These are phyloP conservation scores for Lathyrus aphaca DNA, from an alignment of 306 rosid species.

Conservation along the genomic window DNA sequence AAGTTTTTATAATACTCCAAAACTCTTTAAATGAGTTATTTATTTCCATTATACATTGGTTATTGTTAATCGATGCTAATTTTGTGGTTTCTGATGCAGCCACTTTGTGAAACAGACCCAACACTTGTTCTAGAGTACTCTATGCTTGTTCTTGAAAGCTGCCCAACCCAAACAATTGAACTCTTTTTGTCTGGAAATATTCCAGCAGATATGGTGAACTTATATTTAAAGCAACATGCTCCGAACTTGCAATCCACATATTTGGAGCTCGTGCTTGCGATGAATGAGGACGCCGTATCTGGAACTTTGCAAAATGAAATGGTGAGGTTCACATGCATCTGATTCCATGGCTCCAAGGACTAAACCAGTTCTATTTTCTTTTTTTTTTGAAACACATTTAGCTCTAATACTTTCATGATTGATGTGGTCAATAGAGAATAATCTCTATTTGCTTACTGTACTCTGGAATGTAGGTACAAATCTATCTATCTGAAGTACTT, in stretches of 20 bases:
- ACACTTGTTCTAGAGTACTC: slow-evolving; percentile 90
- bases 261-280: slow-evolving; percentile 91
- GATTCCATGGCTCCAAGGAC: slow-evolving; percentile 34
- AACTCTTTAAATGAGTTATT: not conserved
- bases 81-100: slow-evolving; percentile 67
- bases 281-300: slow-evolving; percentile 85
- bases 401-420: slow-evolving; percentile 34
- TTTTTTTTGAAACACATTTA: slow-evolving; percentile 11
- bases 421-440: slow-evolving; percentile 1
- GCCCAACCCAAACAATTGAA: slow-evolving; percentile 90
- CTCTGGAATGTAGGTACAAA: slow-evolving; percentile 65
- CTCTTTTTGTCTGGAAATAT: slow-evolving; percentile 94
- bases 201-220: slow-evolving; percentile 97
- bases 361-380: slow-evolving; percentile 22
- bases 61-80: slow-evolving; percentile 8
- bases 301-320: slow-evolving; percentile 96
- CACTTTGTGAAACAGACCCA: slow-evolving; percentile 86
- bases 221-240: slow-evolving; percentile 94
- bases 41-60: slow-evolving; percentile 15
- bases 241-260: slow-evolving; percentile 90
- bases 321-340: slow-evolving; percentile 54
- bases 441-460: slow-evolving; percentile 27
- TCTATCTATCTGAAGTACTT: slow-evolving; percentile 91
- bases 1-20: not conserved
- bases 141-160: slow-evolving; percentile 92